Conservation (phyloP, 768 basidiomycete species). For the Tylopilus subfusipes region DNA sequence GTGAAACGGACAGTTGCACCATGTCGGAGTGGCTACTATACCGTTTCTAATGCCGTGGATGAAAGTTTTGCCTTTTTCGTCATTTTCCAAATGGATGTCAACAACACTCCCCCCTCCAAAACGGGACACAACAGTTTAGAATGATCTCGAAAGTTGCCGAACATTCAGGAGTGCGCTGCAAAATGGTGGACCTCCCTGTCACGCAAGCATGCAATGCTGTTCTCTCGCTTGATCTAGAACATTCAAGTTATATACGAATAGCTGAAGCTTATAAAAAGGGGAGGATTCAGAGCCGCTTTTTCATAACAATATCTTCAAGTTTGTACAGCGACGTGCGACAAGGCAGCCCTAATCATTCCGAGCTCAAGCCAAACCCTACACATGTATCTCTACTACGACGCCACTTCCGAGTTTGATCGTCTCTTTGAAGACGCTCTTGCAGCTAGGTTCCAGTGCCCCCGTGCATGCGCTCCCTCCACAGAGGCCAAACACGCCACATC, state of each 20-base stretch:
- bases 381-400: too few relatives aligned
- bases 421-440: too few relatives aligned
- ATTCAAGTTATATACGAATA: neutral
- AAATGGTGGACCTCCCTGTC: neutral
- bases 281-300: neutral
- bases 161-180: neutral
- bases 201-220: neutral
- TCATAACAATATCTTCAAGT: neutral
- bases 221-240: conserved; percentile 1
- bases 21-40: neutral
- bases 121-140: neutral
- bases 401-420: too few relatives aligned
- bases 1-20: too few relatives aligned
- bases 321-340: too few relatives aligned
- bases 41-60: neutral
- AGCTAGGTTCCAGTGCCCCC: too few relatives aligned
- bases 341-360: too few relatives aligned
- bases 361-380: too few relatives aligned
- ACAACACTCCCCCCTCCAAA: conserved; percentile 3
- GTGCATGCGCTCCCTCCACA: too few relatives aligned
- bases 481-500: too few relatives aligned
- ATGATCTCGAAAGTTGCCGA: conserved; percentile 8
- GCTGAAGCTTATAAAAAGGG: conserved; percentile 6
- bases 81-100: conserved; percentile 4
- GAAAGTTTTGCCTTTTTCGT: neutral